Evolutionary conservation across 176 grass and related monocot species (phyloP).

Genomic region (Triticum turgidum): DNA sequence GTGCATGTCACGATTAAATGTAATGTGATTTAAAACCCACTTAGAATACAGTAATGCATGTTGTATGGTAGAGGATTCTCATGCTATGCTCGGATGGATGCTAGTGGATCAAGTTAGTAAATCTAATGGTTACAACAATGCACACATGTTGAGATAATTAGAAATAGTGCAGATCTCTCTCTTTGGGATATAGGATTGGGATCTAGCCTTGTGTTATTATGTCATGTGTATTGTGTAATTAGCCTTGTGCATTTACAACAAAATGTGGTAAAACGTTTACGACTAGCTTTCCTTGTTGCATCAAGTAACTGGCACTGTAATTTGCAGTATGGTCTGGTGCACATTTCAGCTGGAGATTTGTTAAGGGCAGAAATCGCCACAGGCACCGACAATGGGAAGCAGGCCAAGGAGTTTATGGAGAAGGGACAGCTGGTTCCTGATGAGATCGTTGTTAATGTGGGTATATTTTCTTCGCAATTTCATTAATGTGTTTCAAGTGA

Average conservation of each 20-base stretch:
- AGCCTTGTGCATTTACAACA: background rate
- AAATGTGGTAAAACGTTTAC: background rate
- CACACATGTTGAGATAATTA: too few species aligned
- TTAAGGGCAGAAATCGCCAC: constrained; percentile 82
- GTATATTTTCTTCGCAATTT: background rate
- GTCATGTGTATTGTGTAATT: background rate
- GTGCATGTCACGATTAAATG: too few species aligned
- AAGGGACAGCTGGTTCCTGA: constrained; percentile 87
- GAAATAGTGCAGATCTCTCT: too few species aligned
- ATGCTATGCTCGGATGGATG: too few species aligned
- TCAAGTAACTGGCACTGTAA: constrained; percentile 20
- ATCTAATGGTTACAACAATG: too few species aligned
- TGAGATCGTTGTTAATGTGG: constrained; percentile 88
- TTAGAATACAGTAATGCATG: too few species aligned
- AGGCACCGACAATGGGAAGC: constrained; percentile 73
- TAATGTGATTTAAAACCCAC: too few species aligned
- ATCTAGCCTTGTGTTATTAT: background rate
- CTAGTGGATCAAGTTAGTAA: too few species aligned
- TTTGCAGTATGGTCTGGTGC: constrained; percentile 78
- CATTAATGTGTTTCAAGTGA: background rate
- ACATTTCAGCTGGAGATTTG: constrained; percentile 95
- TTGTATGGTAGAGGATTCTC: too few species aligned
- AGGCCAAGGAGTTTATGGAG: constrained; percentile 93
- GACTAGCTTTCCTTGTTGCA: background rate
- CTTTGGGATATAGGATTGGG: background rate